phyloP scores from a whole-genome alignment of 75 land plant genomes.

The Selaginella moellendorffii region DNA sequence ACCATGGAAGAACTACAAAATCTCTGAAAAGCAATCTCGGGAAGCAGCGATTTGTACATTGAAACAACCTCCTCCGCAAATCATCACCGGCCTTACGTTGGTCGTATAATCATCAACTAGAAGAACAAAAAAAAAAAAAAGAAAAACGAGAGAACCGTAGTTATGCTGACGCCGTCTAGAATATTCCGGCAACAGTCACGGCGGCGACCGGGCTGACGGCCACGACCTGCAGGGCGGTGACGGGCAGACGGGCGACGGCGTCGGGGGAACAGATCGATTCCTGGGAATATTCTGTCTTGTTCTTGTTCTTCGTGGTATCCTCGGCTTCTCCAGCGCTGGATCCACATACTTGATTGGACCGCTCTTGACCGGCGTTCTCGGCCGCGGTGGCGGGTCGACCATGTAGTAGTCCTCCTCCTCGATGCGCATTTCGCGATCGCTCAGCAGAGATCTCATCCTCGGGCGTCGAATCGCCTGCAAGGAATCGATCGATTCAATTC shows the following conservation, averaged over 20 bases:
- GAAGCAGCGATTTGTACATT: neutral
- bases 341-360: neutral
- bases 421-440: neutral
- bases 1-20: neutral
- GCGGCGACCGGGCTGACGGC: neutral
- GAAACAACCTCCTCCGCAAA: neutral
- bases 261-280: neutral
- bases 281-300: neutral
- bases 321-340: neutral
- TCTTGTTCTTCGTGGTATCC: neutral
- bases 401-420: neutral
- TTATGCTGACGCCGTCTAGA: neutral
- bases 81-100: neutral
- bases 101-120: neutral
- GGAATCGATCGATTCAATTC: too few species aligned
- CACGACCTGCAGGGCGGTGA: neutral
- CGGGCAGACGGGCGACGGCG: neutral
- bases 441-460: neutral
- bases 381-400: neutral
- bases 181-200: neutral
- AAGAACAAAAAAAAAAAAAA: too few species aligned
- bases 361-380: neutral
- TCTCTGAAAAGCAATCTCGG: constrained; percentile 1
- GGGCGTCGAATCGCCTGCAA: too few species aligned
- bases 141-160: too few species aligned